Conservation (phyloP, 768 basidiomycete genomes). For the Tricholoma sp. region DNA sequence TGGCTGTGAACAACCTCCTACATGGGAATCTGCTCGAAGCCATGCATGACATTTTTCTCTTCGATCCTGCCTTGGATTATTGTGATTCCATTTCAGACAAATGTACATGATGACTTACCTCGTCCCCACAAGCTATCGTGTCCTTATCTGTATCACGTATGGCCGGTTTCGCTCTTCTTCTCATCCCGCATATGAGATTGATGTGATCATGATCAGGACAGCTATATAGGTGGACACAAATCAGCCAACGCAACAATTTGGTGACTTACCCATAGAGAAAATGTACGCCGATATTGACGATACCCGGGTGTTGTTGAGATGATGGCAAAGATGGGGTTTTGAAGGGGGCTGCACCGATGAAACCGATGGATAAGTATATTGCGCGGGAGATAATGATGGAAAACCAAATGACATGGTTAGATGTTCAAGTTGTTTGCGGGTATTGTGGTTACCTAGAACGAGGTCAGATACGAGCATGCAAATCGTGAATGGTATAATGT, state of each 20-base stretch:
- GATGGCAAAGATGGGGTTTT: not conserved
- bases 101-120: too few species aligned
- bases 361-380: not conserved
- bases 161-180: not conserved
- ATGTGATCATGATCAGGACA: too few species aligned
- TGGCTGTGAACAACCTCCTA: conserved; percentile 32
- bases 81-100: not conserved
- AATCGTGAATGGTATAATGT: too few species aligned
- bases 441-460: not conserved
- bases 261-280: not conserved
- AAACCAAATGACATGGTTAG: not conserved
- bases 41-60: not conserved
- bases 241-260: not conserved
- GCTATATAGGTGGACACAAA: too few species aligned
- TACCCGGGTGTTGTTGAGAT: not conserved
- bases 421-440: not conserved
- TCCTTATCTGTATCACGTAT: not conserved
- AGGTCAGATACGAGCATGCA: too few species aligned
- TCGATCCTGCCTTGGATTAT: not conserved
- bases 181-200: too few species aligned
- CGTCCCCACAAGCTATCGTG: not conserved
- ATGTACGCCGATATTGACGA: not conserved
- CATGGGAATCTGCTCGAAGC: not conserved
- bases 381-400: not conserved
- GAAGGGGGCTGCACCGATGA: not conserved